These are phyloP conservation scores for Fusarium sacchari DNA, from an alignment of 2,329 filamentous ascomycete genomes.

Conservation along the genomic window DNA sequence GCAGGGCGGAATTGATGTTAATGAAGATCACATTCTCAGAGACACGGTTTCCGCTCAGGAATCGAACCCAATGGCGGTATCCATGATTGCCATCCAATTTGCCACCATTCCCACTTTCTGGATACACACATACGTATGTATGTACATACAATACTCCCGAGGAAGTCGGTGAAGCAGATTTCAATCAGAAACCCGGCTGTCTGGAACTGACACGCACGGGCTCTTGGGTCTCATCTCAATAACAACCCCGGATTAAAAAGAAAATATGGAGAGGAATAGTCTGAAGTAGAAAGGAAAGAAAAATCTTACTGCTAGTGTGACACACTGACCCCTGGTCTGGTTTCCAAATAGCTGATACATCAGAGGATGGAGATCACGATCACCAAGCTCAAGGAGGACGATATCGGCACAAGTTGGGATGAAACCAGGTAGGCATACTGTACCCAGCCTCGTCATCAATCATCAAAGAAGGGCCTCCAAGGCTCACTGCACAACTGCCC, in stretches of 20 bases:
- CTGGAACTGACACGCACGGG: conserved; percentile 32
- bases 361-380: background rate
- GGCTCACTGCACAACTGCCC: background rate
- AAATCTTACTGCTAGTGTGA: conserved; percentile 21
- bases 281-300: conserved; percentile 22
- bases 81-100: conserved; percentile 25
- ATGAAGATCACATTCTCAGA: conserved; percentile 19
- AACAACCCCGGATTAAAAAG: conserved; percentile 37
- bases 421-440: background rate
- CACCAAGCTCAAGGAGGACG: background rate
- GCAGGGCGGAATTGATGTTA: conserved; percentile 13
- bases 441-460: conserved; percentile 22
- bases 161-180: conserved; percentile 40
- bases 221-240: conserved; percentile 13
- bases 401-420: conserved; percentile 7
- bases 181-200: conserved; percentile 33
- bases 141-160: background rate
- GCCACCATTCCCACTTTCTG: conserved; percentile 34
- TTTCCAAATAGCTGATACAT: background rate
- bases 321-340: conserved; percentile 9
- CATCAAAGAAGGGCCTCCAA: background rate
- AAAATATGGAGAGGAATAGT: conserved; percentile 21
- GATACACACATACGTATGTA: no score
- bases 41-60: conserved; percentile 17
- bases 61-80: background rate